A percentile compares a stretch with the other conserved stretches of the same genome.
Conservation (phyloP, 495 filamentous ascomycete genomes). For the Geoglossum glabrum region DNA sequence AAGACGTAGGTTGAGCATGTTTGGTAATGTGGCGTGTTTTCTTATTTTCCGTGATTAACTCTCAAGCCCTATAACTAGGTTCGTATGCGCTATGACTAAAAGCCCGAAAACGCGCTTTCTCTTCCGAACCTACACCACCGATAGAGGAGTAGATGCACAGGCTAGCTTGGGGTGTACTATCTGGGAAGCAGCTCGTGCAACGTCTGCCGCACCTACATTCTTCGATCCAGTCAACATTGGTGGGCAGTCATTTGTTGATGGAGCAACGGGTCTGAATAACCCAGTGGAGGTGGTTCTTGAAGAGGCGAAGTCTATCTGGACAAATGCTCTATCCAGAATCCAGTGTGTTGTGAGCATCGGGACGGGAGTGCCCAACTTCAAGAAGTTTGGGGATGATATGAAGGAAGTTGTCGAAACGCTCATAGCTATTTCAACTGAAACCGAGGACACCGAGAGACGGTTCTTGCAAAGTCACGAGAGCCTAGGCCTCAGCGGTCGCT, state of each 20-base stretch:
- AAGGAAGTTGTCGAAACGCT: neutral
- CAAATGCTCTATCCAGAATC: constrained; percentile 27
- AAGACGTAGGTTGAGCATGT: constrained; percentile 79
- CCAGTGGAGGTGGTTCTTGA: constrained; percentile 4
- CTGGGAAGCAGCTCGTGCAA: constrained; percentile 8
- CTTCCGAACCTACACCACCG: constrained; percentile 19
- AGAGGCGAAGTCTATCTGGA: constrained; percentile 2
- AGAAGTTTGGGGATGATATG: neutral
- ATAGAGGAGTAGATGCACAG: constrained; percentile 38
- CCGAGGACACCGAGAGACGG: neutral
- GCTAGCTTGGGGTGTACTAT: constrained; percentile 56
- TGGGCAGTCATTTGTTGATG: constrained; percentile 3
- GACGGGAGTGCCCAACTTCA: constrained; percentile 28
- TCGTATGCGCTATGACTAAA: constrained; percentile 15
- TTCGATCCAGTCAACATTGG: constrained; percentile 6
- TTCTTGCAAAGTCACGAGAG: neutral
- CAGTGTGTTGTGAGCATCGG: constrained; percentile 5
- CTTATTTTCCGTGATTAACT: constrained; percentile 6
- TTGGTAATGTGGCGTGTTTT: constrained; percentile 28
- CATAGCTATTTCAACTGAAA: constrained; percentile 1
- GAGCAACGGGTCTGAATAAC: constrained; percentile 7
- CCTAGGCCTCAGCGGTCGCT: neutral
- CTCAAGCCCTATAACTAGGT: neutral
- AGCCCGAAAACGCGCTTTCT: constrained; percentile 33
- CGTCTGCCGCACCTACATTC: constrained; percentile 7